A percentile compares a stretch with the other conserved stretches of the same genome.
Evolutionary conservation across 1,284 basidiomycete species (phyloP).

Genomic region (Cutaneotrichosporon curvatum): DNA sequence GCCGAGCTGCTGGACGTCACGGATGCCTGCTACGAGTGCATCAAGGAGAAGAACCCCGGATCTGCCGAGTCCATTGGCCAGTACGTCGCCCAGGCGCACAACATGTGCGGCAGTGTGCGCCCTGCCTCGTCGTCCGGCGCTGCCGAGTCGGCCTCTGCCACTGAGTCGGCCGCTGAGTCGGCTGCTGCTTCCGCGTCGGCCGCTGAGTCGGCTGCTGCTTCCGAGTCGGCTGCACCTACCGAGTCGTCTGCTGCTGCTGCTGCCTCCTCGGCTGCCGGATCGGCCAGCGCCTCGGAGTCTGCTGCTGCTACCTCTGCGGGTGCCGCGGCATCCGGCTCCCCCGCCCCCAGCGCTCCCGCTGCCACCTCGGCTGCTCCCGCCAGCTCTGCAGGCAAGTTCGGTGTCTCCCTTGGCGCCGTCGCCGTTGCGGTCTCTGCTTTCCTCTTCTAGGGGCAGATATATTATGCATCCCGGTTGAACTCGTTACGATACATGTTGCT

Average conservation of each 20-base stretch:
- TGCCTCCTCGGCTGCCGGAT: background rate
- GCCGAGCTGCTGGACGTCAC: conserved; percentile 9
- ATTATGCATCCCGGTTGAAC: no score
- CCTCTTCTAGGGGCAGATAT: conserved; percentile 6
- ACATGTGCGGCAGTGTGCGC: conserved; percentile 9
- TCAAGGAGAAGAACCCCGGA: conserved; percentile 11
- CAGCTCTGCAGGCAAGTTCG: conserved; percentile 2
- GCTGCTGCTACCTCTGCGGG: background rate
- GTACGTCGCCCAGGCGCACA: conserved; percentile 9
- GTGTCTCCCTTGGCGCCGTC: conserved; percentile 7
- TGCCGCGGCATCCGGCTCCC: background rate
- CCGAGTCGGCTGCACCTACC: background rate
- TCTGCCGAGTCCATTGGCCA: conserved; percentile 1
- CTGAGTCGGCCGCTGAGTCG: background rate
- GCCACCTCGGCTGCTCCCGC: background rate
- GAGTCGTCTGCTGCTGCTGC: background rate
- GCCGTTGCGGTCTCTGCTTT: conserved; percentile 3
- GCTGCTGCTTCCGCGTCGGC: background rate
- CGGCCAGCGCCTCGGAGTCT: background rate
- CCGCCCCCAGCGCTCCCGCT: background rate
- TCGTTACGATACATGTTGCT: no score
- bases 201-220: no score
- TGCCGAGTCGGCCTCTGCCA: background rate
- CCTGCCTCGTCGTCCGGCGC: background rate
- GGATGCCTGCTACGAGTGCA: conserved; percentile 10